phyloP scores from a whole-genome alignment of 2,329 filamentous ascomycete genomes.

The Verticillium longisporum region DNA sequence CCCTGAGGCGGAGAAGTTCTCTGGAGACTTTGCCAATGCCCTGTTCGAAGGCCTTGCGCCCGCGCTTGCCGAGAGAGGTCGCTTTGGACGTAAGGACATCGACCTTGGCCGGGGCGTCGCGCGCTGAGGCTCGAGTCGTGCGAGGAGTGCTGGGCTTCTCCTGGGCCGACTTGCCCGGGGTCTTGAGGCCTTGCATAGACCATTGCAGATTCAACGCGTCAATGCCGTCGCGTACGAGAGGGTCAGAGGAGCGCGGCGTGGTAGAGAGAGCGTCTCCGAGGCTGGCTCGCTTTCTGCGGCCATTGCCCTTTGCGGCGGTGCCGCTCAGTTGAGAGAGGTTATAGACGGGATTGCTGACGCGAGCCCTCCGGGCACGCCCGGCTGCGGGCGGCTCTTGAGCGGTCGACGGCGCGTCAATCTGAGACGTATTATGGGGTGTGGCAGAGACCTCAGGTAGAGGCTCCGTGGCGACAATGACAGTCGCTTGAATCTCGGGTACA shows the following conservation, averaged over 20 bases:
- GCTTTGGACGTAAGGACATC: constrained; percentile 39
- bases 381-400: constrained; percentile 19
- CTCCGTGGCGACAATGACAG: constrained; percentile 17
- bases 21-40: constrained; percentile 41
- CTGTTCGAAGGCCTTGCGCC: constrained; percentile 46
- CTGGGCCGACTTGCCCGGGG: constrained; percentile 22
- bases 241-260: constrained; percentile 12
- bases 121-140: constrained; percentile 34
- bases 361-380: constrained; percentile 46
- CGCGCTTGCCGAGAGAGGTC: constrained; percentile 53
- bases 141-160: constrained; percentile 24
- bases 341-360: constrained; percentile 54
- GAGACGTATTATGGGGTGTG: constrained; percentile 13
- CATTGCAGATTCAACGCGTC: constrained; percentile 40
- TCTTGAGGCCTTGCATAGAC: constrained; percentile 30
- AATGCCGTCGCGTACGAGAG: constrained; percentile 28
- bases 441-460: not conserved
- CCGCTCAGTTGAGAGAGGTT: constrained; percentile 59
- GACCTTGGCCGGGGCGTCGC: constrained; percentile 28
- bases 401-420: constrained; percentile 16
- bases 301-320: constrained; percentile 35
- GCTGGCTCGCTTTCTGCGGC: constrained; percentile 47
- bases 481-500: constrained; percentile 10
- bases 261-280: constrained; percentile 39
- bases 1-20: constrained; percentile 52